A percentile compares a stretch with the other conserved stretches of the same genome.
phyloP scores from a whole-genome alignment of 1,284 basidiomycete genomes.

The Wallemia mellicola region DNA sequence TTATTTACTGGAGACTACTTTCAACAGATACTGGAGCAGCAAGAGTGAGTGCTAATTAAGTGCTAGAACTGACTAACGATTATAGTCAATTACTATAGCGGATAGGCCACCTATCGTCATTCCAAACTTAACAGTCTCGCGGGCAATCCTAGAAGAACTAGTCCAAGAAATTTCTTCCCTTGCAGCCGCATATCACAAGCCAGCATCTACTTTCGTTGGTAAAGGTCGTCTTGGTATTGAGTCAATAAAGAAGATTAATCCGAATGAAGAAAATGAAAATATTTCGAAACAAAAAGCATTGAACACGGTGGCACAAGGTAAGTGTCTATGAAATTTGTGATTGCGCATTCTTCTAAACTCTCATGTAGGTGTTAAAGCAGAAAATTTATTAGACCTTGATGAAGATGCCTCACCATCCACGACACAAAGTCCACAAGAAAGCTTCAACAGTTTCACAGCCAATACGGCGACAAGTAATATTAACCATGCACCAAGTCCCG shows the following conservation, averaged over 20 bases:
- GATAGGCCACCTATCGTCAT: constrained; percentile 75
- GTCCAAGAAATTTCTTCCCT: constrained; percentile 57
- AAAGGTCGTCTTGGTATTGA: constrained; percentile 10
- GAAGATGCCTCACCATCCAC: background rate
- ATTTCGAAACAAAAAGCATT: background rate
- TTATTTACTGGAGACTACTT: constrained; percentile 83
- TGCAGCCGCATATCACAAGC: constrained; percentile 86
- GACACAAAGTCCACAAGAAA: background rate
- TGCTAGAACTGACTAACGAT: background rate
- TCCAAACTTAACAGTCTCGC: constrained; percentile 61
- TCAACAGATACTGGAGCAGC: constrained; percentile 79
- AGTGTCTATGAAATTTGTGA: background rate
- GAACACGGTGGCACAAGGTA: background rate
- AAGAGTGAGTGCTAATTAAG: constrained; percentile 26
- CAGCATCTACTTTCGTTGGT: constrained; percentile 25
- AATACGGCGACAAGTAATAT: background rate
- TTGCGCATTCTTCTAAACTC: background rate
- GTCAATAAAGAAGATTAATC: constrained; percentile 5
- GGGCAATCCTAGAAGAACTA: constrained; percentile 74
- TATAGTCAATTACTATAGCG: constrained; percentile 62
- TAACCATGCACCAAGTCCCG: background rate
- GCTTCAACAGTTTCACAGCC: background rate
- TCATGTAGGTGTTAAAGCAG: constrained; percentile 9
- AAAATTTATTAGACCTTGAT: background rate
- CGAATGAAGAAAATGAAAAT: background rate